Base-by-base conservation (phyloP, 208 protist species). In the Acanthamoeba lenticulata region DNA sequence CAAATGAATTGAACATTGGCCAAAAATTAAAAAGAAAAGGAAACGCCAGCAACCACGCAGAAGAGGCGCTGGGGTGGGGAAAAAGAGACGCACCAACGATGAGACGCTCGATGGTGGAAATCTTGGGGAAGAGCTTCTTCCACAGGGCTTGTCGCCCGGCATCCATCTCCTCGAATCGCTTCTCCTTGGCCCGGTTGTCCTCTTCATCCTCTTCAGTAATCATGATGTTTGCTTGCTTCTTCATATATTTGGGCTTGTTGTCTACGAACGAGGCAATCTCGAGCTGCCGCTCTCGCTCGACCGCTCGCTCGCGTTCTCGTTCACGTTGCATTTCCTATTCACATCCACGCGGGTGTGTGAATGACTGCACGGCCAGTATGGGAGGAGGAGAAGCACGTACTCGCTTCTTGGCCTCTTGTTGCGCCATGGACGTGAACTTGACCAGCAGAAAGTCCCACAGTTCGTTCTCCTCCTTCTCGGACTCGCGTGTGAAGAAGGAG, bases 101-200 rank as follows among this genome's bases (percentile, higher is more conserved):
- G 60, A 91, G 85, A 1, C 85, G 47, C 40, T 91, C 85, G 85
- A 91, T 91, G 17, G 85, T 91, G 85, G 85, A 91, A 17, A 91
- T 91, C 36, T 92, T 92, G 36, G 86, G 45, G 21, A 92, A 92
- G 55, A 62, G 44, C 45, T 92, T 92, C 86, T 92, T 92, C 86
- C 86, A 92, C 4, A 92, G 36, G 1, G 44, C 57, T 38, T 92
- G 86, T 2, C 44, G 44, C 5, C 57, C 34, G 2, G 29, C 32
- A 36, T 92, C 86, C 55, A 92, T 92, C 45, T 92, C 86, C 21
- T 65, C 44, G 62, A 77, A 92, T 13, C 62, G 40, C 55, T 42
- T 38, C 21, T 57, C 45, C 40, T 52, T 92, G 27, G 40, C 32
- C 38, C 74, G 69, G 38, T 24, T 92, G 55, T 92, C 86, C 15